phyloP scores from a whole-genome alignment of 768 basidiomycete species.

The Phaeotremella skinneri region DNA sequence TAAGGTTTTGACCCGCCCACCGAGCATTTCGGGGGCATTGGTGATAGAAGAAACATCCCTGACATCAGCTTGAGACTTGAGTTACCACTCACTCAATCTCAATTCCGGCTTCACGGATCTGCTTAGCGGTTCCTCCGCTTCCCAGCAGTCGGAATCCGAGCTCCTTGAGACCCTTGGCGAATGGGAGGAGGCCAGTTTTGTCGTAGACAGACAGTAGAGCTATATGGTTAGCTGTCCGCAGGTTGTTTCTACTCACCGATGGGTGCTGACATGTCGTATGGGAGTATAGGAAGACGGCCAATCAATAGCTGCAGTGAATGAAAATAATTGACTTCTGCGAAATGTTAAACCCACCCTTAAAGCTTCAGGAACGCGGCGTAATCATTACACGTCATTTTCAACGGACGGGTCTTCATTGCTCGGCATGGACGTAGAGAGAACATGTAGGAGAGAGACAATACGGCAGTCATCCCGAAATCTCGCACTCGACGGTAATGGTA shows the following conservation, averaged over 20 bases:
- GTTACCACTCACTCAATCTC: slow-evolving; percentile 70
- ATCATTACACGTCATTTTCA: no score
- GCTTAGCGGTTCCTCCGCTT: slow-evolving; percentile 96
- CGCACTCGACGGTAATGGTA: no score
- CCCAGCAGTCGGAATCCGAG: slow-evolving; percentile 85
- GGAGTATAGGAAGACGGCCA: no score
- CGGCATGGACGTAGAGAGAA: no score
- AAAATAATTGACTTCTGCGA: no score
- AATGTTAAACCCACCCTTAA: no score
- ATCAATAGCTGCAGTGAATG: no score
- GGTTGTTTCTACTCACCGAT: no score
- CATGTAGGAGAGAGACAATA: no score
- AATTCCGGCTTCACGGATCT: slow-evolving; percentile 89
- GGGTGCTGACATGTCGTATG: neutral
- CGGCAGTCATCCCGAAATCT: no score
- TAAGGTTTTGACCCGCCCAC: slow-evolving; percentile 95
- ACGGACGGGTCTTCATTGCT: no score
- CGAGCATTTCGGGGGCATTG: slow-evolving; percentile 97
- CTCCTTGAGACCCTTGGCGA: slow-evolving; percentile 77
- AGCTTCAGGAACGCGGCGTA: no score
- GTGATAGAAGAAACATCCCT: slow-evolving; percentile 98
- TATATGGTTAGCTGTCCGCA: slow-evolving; percentile 16
- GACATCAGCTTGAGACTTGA: slow-evolving; percentile 9
- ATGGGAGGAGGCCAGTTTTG: slow-evolving; percentile 81
- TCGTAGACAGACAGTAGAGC: slow-evolving; percentile 95